Evolutionary conservation across 148 eudicot species (phyloP), one percentile per base, ranked within the genome.

Genomic region (Euryodendron excelsum): DNA sequence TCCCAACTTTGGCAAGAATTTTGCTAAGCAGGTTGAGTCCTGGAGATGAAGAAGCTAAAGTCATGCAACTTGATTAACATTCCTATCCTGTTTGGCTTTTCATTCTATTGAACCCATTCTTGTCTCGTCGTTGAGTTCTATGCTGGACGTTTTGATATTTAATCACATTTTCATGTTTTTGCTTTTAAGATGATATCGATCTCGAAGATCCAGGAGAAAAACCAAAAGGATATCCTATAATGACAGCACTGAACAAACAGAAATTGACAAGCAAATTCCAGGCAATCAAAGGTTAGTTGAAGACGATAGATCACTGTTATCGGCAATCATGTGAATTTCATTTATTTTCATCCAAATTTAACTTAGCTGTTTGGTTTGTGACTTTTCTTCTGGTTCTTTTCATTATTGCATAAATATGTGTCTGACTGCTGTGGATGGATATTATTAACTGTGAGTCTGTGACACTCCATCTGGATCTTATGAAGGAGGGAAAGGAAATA

Each of bases 221-320:
- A 80, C 90, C 91, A 39, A 93, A 89, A 84, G 94, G 94, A 59
- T 63, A 89, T 78, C 84, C 88, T 77, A 77, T 92, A 83, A 91
- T 87, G 84, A 86, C 91, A 74, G 88, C 89, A 80, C 53, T 92
- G 61, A 92, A 92, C 83, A 92, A 86, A 76, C 88, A 96, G 88
- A 96, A 91, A 72, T 72, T 96, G 15, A 82, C 92, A 34, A 92
- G 93, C 88, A 93, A 70, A 86, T 93, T 96, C 75, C 91, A 90
- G 34, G 87, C 94, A 28, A 69, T 93, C 33, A 96, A 91, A 90
- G 99, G 99, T 90, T 63, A 82, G 88, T 81, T 48, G 28, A 67
- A 48, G 4, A 25, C 41, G 5, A 36, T 48, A 33, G 56, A 76
- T 63, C 60, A 0, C 41, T 15, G 11, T 20, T 55, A 14, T 53